Evolutionary conservation across 805 yeast species (phyloP).

Genomic region (Blastobotrys muscicola): DNA sequence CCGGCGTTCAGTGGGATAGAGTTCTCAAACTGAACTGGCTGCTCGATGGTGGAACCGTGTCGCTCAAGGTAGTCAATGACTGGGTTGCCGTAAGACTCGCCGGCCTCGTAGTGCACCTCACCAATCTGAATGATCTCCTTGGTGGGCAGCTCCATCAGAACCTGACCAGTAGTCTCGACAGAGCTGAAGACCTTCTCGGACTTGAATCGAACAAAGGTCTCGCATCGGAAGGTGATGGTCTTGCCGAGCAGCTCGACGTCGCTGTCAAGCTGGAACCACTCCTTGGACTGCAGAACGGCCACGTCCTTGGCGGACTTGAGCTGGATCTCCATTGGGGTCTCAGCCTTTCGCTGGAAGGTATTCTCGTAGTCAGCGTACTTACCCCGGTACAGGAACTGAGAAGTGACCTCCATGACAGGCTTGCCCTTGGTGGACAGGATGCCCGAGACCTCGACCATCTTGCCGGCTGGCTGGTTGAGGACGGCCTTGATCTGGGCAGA

Average conservation of each 20-base stretch:
- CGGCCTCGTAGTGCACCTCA: conserved; percentile 78
- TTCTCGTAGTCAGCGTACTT: conserved; percentile 76
- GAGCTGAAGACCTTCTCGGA: conserved; percentile 64
- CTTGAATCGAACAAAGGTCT: conserved; percentile 76
- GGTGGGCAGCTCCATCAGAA: conserved; percentile 80
- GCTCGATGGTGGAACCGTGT: conserved; percentile 89
- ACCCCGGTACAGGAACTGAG: conserved; percentile 96
- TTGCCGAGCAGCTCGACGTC: conserved; percentile 64
- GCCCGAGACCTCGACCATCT: conserved; percentile 92
- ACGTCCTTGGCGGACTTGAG: conserved; percentile 75
- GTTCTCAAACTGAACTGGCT: conserved; percentile 83
- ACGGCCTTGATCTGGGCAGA: conserved; percentile 82
- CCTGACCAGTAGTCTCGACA: conserved; percentile 77
- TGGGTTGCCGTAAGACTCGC: conserved; percentile 93
- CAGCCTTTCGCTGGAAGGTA: conserved; percentile 81
- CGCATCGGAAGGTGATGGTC: conserved; percentile 80
- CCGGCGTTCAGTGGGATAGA: conserved; percentile 67
- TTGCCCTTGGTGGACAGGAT: conserved; percentile 63
- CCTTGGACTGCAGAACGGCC: conserved; percentile 89
- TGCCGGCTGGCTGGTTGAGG: conserved; percentile 84
- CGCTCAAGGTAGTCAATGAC: conserved; percentile 88
- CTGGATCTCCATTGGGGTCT: conserved; percentile 75
- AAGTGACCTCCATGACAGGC: conserved; percentile 88
- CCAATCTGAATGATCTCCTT: conserved; percentile 83
- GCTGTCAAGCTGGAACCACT: conserved; percentile 82